phyloP scores from a whole-genome alignment of 1,284 basidiomycete species.

The Inonotus obliquus region DNA sequence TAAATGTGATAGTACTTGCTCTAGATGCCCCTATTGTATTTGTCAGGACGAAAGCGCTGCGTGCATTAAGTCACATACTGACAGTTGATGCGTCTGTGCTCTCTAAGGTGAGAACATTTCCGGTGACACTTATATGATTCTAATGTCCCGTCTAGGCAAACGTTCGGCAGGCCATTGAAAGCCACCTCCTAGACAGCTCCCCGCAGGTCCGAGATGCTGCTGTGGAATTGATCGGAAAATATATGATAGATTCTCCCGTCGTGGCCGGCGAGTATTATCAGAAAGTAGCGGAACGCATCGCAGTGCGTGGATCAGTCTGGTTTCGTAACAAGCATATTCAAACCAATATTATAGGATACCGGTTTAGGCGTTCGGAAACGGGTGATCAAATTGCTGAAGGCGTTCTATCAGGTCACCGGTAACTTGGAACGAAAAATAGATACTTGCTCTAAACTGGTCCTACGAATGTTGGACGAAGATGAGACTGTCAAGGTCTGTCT shows the following conservation, averaged over 20 bases:
- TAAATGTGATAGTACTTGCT: constrained; percentile 70
- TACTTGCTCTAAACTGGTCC: constrained; percentile 79
- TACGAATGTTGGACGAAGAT: constrained; percentile 88
- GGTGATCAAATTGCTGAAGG: constrained; percentile 88
- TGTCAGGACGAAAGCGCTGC: constrained; percentile 86
- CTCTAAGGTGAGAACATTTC: constrained; percentile 47
- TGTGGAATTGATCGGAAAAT: constrained; percentile 93
- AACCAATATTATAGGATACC: constrained; percentile 59
- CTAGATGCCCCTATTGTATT: constrained; percentile 81
- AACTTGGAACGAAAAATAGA: constrained; percentile 65
- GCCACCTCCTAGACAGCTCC: constrained; percentile 84
- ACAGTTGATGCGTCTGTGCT: constrained; percentile 84
- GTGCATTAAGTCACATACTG: constrained; percentile 81
- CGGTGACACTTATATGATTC: background rate
- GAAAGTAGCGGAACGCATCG: constrained; percentile 82
- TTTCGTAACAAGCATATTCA: background rate
- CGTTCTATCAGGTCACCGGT: constrained; percentile 67
- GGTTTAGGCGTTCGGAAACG: constrained; percentile 91
- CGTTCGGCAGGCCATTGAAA: constrained; percentile 81
- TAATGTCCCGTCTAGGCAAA: constrained; percentile 43
- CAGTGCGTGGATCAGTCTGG: constrained; percentile 44
- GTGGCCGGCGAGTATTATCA: constrained; percentile 84
- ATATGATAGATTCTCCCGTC: constrained; percentile 83
- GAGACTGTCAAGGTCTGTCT: constrained; percentile 69
- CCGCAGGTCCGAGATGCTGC: constrained; percentile 94